Conservation (phyloP, 495 filamentous ascomycete genomes). For the Tuber brumale region DNA sequence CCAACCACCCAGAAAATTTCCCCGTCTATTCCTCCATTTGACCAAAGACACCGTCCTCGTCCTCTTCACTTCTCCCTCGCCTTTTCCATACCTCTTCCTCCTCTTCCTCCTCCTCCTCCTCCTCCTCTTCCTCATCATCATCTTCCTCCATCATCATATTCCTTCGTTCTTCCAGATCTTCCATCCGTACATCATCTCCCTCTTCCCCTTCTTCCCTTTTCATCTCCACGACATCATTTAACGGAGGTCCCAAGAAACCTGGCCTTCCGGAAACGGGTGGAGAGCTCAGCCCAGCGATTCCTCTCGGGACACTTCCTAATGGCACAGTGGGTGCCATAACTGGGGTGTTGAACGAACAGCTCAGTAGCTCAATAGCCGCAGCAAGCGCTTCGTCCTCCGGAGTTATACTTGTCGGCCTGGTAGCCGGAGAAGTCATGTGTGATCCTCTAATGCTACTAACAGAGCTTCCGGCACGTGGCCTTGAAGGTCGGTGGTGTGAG, state of each 20-base stretch:
- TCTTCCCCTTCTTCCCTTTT: slow-evolving; percentile 30
- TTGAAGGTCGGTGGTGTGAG: slow-evolving; percentile 38
- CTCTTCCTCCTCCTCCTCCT: slow-evolving; percentile 59
- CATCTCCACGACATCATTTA: slow-evolving; percentile 40
- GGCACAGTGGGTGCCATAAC: slow-evolving; percentile 59
- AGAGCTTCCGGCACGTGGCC: slow-evolving; percentile 47
- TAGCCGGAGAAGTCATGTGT: slow-evolving; percentile 19
- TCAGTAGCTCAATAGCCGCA: slow-evolving; percentile 78
- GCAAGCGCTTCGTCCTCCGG: slow-evolving; percentile 71
- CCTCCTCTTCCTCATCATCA: slow-evolving; percentile 51
- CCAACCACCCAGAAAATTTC: slow-evolving; percentile 25
- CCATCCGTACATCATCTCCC: slow-evolving; percentile 41
- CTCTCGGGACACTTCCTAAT: slow-evolving; percentile 52
- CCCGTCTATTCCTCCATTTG: slow-evolving; percentile 77
- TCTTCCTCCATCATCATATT: slow-evolving; percentile 52
- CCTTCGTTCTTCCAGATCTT: slow-evolving; percentile 45
- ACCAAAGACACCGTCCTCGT: slow-evolving; percentile 92
- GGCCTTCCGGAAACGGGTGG: slow-evolving; percentile 43
- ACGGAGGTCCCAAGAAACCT: slow-evolving; percentile 37
- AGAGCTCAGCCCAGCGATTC: slow-evolving; percentile 51
- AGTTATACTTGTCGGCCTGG: slow-evolving; percentile 38
- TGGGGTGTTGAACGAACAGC: slow-evolving; percentile 83
- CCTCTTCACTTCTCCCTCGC: slow-evolving; percentile 60
- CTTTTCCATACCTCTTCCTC: slow-evolving; percentile 48
- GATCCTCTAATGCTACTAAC: slow-evolving; percentile 42